Conservation (phyloP, 1,139 yeast genomes). For the Zygoascus sp. region DNA sequence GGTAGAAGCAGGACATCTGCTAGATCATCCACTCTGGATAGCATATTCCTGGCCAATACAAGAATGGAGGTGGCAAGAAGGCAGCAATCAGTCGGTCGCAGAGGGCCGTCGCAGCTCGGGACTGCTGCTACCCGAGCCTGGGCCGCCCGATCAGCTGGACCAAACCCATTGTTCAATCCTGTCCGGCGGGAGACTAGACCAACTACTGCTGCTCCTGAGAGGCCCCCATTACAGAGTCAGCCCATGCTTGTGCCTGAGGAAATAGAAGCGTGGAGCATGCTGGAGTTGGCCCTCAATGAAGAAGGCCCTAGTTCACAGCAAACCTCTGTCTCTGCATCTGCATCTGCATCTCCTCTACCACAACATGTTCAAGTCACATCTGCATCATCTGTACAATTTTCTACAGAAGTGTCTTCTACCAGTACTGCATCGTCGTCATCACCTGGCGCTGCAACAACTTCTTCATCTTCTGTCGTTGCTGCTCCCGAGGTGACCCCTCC, state of each 20-base stretch:
- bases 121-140: neutral
- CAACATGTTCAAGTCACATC: too few relatives aligned
- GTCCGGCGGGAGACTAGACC: neutral
- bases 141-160: neutral
- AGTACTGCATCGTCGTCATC: neutral
- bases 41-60: neutral
- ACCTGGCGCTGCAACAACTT: neutral
- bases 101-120: neutral
- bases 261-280: conserved; percentile 32
- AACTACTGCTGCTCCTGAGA: conserved; percentile 12
- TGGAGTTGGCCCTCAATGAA: conserved; percentile 27
- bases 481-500: conserved; percentile 6
- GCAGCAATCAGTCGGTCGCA: too few relatives aligned
- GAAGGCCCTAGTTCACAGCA: neutral
- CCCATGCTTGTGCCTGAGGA: conserved; percentile 28
- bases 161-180: neutral
- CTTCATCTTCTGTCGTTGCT: neutral
- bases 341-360: neutral
- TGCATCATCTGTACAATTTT: neutral
- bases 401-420: neutral
- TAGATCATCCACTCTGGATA: neutral
- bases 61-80: neutral
- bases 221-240: conserved; percentile 2
- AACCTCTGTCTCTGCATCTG: neutral
- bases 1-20: neutral